These are phyloP conservation scores for Claviceps maximensis DNA, from an alignment of 2,329 filamentous ascomycete genomes.

Conservation along the genomic window DNA sequence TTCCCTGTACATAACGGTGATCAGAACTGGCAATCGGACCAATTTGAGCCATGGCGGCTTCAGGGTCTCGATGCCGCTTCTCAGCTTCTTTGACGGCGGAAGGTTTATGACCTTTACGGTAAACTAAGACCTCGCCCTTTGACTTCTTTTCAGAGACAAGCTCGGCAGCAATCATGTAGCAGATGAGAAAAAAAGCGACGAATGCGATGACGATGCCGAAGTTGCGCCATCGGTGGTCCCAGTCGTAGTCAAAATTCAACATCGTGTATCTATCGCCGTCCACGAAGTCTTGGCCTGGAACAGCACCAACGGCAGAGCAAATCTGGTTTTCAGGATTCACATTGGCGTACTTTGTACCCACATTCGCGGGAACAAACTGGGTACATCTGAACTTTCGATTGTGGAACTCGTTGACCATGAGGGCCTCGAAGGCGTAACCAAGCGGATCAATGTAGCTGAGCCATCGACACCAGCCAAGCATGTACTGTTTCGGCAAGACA, in stretches of 20 bases:
- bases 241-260: constrained; percentile 42
- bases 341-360: constrained; percentile 9
- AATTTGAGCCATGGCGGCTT: constrained; percentile 36
- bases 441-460: constrained; percentile 71
- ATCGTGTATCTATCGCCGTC: constrained; percentile 45
- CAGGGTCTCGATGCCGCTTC: constrained; percentile 49
- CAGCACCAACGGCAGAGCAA: constrained; percentile 47
- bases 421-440: constrained; percentile 64
- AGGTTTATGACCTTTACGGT: constrained; percentile 54
- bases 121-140: constrained; percentile 65
- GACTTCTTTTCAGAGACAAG: constrained; percentile 53
- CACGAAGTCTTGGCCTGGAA: constrained; percentile 37
- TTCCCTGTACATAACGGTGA: constrained; percentile 22
- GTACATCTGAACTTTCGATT: constrained; percentile 44
- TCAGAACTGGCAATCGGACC: constrained; percentile 35
- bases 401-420: constrained; percentile 76
- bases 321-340: constrained; percentile 30
- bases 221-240: constrained; percentile 54
- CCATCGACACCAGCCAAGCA: constrained; percentile 73
- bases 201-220: constrained; percentile 56
- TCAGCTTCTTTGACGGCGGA: constrained; percentile 43
- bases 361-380: constrained; percentile 28
- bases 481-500: constrained; percentile 51
- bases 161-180: constrained; percentile 54
- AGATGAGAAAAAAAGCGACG: constrained; percentile 44